Conservation (phyloP, 2,329 filamentous ascomycete species). For the Trematosphaeria pertusa region DNA sequence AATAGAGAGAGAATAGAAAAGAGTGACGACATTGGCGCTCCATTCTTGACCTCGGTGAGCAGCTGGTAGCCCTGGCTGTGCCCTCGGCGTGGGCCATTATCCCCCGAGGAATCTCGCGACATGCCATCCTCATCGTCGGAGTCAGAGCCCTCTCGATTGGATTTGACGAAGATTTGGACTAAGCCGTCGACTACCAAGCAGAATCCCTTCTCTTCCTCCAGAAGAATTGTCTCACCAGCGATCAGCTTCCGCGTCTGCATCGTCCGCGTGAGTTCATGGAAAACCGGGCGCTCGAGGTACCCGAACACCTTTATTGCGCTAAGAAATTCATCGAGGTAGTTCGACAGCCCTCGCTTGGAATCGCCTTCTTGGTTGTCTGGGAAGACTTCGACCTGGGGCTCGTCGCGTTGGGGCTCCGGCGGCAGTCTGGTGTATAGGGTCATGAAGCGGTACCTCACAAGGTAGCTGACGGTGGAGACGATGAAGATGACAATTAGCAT, state of each 20-base stretch:
- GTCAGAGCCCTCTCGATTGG: conserved; percentile 61
- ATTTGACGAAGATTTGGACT: conserved; percentile 98
- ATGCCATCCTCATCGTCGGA: conserved; percentile 55
- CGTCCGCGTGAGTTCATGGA: conserved; percentile 94
- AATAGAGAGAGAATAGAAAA: conserved; percentile 98
- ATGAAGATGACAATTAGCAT: conserved; percentile 74
- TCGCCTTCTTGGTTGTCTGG: conserved; percentile 91
- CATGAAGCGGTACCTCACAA: conserved; percentile 92
- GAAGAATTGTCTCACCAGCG: conserved; percentile 89
- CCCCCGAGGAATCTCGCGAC: conserved; percentile 50
- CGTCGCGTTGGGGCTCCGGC: conserved; percentile 92
- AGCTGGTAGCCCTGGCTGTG: conserved; percentile 89
- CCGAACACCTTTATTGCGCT: conserved; percentile 99
- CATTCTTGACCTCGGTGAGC: conserved; percentile 95
- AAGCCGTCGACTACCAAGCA: conserved; percentile 96
- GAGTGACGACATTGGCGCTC: conserved; percentile 95
- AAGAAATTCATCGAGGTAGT: conserved; percentile 95
- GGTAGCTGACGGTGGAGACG: conserved; percentile 88
- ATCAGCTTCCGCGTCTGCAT: conserved; percentile 99
- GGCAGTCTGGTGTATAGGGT: conserved; percentile 97
- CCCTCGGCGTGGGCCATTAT: conserved; percentile 69
- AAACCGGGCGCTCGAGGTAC: conserved; percentile 93
- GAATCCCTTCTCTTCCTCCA: conserved; percentile 98
- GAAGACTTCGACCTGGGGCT: conserved; percentile 93
- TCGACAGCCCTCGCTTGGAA: conserved; percentile 88